A percentile compares a stretch with the other conserved stretches of the same genome.
Evolutionary conservation across 2,329 filamentous ascomycete species (phyloP).

Genomic region (Diaporthe ilicicola): DNA sequence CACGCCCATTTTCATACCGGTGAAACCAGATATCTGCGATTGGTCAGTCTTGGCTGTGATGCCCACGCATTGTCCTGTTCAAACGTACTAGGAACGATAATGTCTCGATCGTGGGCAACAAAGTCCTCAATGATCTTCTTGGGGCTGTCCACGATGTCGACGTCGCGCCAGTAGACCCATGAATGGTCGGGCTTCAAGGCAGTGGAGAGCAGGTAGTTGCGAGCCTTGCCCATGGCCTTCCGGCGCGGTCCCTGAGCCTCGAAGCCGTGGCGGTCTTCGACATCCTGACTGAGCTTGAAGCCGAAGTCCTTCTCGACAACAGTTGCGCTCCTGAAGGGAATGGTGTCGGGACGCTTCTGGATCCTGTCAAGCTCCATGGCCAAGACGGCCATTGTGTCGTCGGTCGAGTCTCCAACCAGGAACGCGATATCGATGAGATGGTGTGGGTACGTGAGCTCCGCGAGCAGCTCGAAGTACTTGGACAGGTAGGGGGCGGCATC

Average conservation of each 20-base stretch:
- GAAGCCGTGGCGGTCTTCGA: constrained; percentile 86
- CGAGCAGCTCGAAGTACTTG: constrained; percentile 93
- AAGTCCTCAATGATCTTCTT: constrained; percentile 92
- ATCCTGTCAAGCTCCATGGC: constrained; percentile 86
- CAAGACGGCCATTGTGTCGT: constrained; percentile 90
- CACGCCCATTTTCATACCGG: constrained; percentile 78
- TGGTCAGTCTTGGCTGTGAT: constrained; percentile 39
- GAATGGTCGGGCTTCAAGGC: constrained; percentile 93
- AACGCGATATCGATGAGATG: constrained; percentile 95
- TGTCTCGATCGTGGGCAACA: constrained; percentile 89
- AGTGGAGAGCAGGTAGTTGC: constrained; percentile 88
- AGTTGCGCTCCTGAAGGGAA: constrained; percentile 84
- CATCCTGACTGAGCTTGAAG: constrained; percentile 76
- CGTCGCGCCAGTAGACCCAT: constrained; percentile 99
- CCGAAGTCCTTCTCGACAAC: constrained; percentile 95
- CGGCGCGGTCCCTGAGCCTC: constrained; percentile 88
- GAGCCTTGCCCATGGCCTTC: constrained; percentile 87
- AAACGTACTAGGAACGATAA: constrained; percentile 90
- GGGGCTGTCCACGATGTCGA: constrained; percentile 93
- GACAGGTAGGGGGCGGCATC: constrained; percentile 84
- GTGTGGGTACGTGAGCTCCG: constrained; percentile 91
- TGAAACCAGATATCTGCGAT: constrained; percentile 93
- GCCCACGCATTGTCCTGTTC: not conserved
- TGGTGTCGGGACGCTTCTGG: constrained; percentile 80
- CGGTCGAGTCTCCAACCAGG: constrained; percentile 88